Conservation (phyloP, 2,329 filamentous ascomycete genomes). For the Fusarium hostae region DNA sequence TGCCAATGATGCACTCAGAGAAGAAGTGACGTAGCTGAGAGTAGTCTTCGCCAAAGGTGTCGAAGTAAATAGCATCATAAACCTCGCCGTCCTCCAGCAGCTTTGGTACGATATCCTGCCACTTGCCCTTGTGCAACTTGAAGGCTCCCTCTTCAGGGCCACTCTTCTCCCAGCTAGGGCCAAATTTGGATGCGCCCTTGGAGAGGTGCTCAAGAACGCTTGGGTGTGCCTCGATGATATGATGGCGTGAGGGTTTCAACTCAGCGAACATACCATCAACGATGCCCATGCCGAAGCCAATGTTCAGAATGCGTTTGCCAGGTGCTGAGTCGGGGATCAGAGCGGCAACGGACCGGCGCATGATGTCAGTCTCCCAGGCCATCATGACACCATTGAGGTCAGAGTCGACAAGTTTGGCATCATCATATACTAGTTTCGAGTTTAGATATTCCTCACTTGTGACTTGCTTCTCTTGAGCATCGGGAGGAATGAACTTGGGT, state of each 20-base stretch:
- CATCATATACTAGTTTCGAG: slow-evolving; percentile 71
- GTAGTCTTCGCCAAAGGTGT: slow-evolving; percentile 97
- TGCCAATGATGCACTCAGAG: slow-evolving; percentile 82
- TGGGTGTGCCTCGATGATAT: slow-evolving; percentile 88
- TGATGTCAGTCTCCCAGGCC: slow-evolving; percentile 90
- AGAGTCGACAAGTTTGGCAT: slow-evolving; percentile 76
- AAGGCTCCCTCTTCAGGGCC: slow-evolving; percentile 73
- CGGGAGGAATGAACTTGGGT: slow-evolving; percentile 50
- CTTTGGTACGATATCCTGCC: slow-evolving; percentile 82
- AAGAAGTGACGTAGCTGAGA: slow-evolving; percentile 87
- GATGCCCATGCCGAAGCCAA: slow-evolving; percentile 93
- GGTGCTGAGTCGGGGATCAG: slow-evolving; percentile 60
- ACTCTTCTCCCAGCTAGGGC: slow-evolving; percentile 63
- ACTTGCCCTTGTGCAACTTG: slow-evolving; percentile 74
- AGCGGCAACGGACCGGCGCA: slow-evolving; percentile 78
- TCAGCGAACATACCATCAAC: slow-evolving; percentile 80
- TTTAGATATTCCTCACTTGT: slow-evolving; percentile 76
- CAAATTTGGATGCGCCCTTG: slow-evolving; percentile 61
- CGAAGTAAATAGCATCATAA: slow-evolving; percentile 94
- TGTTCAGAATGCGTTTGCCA: slow-evolving; percentile 80
- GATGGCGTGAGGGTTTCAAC: slow-evolving; percentile 74
- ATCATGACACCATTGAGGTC: slow-evolving; percentile 91
- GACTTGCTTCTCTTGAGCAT: slow-evolving; percentile 58
- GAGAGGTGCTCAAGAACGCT: slow-evolving; percentile 75
- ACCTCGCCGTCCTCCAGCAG: slow-evolving; percentile 74